Conservation (phyloP, 108 stramenopile species). For the Cylindrotheca closterium region DNA sequence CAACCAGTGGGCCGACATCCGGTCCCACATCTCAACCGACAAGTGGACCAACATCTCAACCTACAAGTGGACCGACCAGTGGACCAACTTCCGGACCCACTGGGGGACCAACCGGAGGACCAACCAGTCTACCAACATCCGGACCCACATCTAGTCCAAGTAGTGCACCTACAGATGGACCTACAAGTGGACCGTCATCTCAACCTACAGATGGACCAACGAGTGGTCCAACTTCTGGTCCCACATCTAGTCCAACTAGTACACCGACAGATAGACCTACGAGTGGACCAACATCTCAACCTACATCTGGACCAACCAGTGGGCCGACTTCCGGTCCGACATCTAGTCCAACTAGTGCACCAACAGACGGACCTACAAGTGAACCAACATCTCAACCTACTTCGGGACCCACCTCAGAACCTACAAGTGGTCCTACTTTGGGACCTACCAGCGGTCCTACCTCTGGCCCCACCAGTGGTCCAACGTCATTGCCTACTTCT, state of each 20-base stretch:
- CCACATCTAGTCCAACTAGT: constrained; percentile 3
- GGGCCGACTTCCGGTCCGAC: constrained; percentile 13
- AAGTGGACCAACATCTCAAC: constrained; percentile 3
- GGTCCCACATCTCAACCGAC: constrained; percentile 9
- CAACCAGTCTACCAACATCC: not conserved
- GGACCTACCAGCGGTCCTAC: constrained; percentile 11
- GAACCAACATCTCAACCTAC: not conserved
- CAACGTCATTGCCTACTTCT: constrained; percentile 6
- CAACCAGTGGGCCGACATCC: constrained; percentile 3
- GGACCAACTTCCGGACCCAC: constrained; percentile 14
- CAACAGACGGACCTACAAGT: constrained; percentile 4
- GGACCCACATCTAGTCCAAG: constrained; percentile 7
- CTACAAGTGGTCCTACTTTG: constrained; percentile 8
- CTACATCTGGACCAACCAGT: constrained; percentile 17
- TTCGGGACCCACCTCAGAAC: constrained; percentile 17
- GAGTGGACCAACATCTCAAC: not conserved
- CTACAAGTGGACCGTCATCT: constrained; percentile 8
- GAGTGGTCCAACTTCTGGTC: constrained; percentile 2
- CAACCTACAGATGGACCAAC: not conserved
- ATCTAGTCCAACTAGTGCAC: constrained; percentile 2
- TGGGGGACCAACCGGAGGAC: constrained; percentile 1
- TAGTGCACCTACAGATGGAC: not conserved
- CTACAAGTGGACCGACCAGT: constrained; percentile 6
- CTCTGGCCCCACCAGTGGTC: not conserved
- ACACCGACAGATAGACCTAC: constrained; percentile 22